Base-by-base conservation (phyloP, 495 filamentous ascomycete species). In the Alectoria sarmentosa region DNA sequence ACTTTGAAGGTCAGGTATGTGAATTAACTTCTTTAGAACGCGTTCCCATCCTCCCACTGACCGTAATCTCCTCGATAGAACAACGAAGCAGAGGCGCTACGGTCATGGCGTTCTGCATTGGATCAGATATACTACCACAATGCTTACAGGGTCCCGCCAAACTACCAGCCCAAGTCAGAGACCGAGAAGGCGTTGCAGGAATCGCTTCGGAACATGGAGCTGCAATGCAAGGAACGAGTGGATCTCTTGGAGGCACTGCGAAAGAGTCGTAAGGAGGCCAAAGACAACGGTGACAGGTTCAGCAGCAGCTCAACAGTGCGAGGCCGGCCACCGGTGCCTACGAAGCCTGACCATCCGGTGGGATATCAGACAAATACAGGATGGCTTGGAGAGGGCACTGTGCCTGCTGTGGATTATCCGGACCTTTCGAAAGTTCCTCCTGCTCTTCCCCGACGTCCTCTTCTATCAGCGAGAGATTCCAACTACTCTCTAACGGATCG, bases 201-300 rank as follows among this genome's bases (percentile, higher is more conserved):
- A 38, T 92, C 90, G 63, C 77, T 98, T 62, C 83, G 84, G 62
- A 82, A 88, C 63, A 83, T 98, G 72, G 91, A 97, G 72, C 72
- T 92, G 70, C 92, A 98, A 78, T 96, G 91, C 76, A 94, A 95
- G 73, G 92, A 98, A 76, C 84, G 90, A 57, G 90, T 96, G 58
- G 91, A 94, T 73, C 80, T 98, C 23, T 79, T 98, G 21, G 88
- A 93, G 67, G 88, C 92, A 32, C 79, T 98, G 60, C 82, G 84
- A 54, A 76, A 87, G 65, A 96, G 91, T 67, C 84, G 90, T 65
- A 80, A 85, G 60, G 88, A 93, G 58, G 76, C 76, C 8, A 74
- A 74, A 55, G 73, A 72, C 62, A 74, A 69, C 28, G 61, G 37
- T 10, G 69, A 67, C 44, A 73, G 75, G 46, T 67, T 69, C 48